Evolutionary conservation across 2,329 filamentous ascomycete genomes (phyloP).

Genomic region (Xylariomycetidae sp.): DNA sequence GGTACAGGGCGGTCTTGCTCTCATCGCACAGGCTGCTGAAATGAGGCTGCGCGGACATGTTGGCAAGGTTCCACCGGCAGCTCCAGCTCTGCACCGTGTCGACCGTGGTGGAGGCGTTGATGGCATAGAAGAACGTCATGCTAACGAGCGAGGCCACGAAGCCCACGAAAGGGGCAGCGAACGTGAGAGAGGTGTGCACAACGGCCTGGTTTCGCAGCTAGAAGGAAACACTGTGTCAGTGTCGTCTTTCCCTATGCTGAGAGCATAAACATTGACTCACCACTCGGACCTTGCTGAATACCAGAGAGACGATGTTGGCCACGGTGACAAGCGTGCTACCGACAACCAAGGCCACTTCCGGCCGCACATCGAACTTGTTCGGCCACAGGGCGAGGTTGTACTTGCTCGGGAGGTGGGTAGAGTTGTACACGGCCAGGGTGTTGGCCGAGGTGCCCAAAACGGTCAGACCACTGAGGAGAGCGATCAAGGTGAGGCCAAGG

Average conservation of each 20-base stretch:
- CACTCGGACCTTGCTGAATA: constrained; percentile 40
- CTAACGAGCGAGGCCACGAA: constrained; percentile 44
- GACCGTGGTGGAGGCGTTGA: constrained; percentile 44
- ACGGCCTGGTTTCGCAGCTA: constrained; percentile 33
- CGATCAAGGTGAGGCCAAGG: constrained; percentile 42
- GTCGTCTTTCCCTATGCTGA: too few relatives aligned
- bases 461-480: constrained; percentile 44
- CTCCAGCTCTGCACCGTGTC: constrained; percentile 58
- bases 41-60: constrained; percentile 46
- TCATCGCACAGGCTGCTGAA: constrained; percentile 53
- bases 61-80: constrained; percentile 52
- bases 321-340: constrained; percentile 45
- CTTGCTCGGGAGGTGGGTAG: constrained; percentile 41
- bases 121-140: constrained; percentile 51
- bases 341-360: constrained; percentile 48
- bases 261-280: constrained; percentile 34
- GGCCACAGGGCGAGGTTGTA: constrained; percentile 54
- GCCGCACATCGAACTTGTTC: constrained; percentile 47
- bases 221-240: neutral
- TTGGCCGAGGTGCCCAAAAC: constrained; percentile 50
- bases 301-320: constrained; percentile 41
- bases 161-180: constrained; percentile 35
- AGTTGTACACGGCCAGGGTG: constrained; percentile 48
- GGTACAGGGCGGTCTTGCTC: constrained; percentile 46
- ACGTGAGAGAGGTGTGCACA: constrained; percentile 30